A percentile compares a stretch with the other conserved stretches of the same genome.
Evolutionary conservation across 139 green algal species (phyloP).

Genomic region (Desmodesmus armatus): DNA sequence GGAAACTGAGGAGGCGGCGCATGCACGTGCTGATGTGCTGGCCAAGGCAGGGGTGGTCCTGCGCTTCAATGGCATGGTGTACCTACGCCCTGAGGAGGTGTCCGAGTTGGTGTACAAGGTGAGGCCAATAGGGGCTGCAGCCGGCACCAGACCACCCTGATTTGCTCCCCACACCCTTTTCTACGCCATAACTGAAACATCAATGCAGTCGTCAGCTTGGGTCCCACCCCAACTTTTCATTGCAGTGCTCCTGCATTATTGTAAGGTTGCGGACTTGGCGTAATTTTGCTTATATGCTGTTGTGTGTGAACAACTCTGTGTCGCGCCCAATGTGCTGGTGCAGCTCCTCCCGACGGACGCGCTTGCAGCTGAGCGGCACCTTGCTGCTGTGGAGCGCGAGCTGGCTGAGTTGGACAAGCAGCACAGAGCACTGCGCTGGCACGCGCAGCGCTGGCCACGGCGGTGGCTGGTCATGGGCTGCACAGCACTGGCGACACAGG

Average conservation of each 20-base stretch:
- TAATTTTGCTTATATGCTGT: too few relatives aligned
- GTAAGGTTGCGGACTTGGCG: too few relatives aligned
- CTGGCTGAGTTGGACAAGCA: slow-evolving; percentile 39
- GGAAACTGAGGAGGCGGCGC: slow-evolving; percentile 43
- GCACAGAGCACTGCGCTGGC: slow-evolving; percentile 8
- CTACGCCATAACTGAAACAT: too few relatives aligned
- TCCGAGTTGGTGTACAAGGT: slow-evolving; percentile 47
- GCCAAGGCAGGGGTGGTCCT: slow-evolving; percentile 46
- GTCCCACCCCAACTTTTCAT: too few relatives aligned
- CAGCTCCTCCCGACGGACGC: slow-evolving; percentile 39
- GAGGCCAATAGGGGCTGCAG: background rate
- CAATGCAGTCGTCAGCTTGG: too few relatives aligned
- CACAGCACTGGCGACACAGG: background rate
- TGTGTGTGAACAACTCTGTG: background rate
- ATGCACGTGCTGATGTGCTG: slow-evolving; percentile 24
- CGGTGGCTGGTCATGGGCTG: slow-evolving; percentile 31
- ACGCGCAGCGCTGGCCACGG: slow-evolving; percentile 21
- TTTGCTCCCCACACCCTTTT: background rate
- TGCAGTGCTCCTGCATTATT: too few relatives aligned
- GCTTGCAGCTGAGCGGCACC: background rate
- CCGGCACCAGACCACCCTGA: background rate
- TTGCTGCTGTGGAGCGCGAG: slow-evolving; percentile 28
- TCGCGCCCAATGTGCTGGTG: background rate
- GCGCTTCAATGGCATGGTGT: slow-evolving; percentile 47
- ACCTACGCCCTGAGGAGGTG: slow-evolving; percentile 46